Percentiles rank a stretch among this genome's conserved stretches.
Evolutionary conservation across 2,329 filamentous ascomycete genomes (phyloP).

Genomic region (Parafenestella ontariensis): DNA sequence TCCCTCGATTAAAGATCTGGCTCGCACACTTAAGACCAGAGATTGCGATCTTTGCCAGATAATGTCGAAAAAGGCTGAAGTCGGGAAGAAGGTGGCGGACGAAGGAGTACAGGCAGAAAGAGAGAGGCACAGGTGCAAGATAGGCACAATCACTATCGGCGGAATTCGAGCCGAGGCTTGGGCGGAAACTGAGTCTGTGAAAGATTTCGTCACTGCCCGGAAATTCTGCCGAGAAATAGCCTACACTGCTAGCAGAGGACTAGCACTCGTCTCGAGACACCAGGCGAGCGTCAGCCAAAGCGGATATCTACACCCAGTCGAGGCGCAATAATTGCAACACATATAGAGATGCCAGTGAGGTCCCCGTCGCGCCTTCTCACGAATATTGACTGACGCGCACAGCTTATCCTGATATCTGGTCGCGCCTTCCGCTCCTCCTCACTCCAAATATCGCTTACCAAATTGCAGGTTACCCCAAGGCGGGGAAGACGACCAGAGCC

Average conservation of each 20-base stretch:
- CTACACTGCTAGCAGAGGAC: neutral
- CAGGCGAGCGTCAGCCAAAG: neutral
- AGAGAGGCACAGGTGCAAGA: conserved; percentile 3
- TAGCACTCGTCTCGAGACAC: conserved; percentile 24
- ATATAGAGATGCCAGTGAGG: conserved; percentile 37
- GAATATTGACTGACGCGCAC: conserved; percentile 27
- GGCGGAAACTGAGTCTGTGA: conserved; percentile 13
- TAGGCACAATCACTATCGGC: conserved; percentile 12
- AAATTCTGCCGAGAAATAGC: conserved; percentile 25
- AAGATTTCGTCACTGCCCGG: conserved; percentile 23
- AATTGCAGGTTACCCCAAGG: conserved; percentile 69
- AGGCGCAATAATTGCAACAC: neutral
- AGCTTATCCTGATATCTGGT: conserved; percentile 66
- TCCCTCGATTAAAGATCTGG: conserved; percentile 16
- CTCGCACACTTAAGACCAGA: conserved; percentile 18
- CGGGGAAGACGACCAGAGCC: conserved; percentile 68
- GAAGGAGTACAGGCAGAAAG: conserved; percentile 10
- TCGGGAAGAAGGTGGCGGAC: conserved; percentile 3
- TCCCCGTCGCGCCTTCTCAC: conserved; percentile 14
- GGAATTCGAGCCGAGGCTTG: conserved; percentile 28
- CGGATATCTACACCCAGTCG: conserved; percentile 6
- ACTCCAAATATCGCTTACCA: conserved; percentile 54
- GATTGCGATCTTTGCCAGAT: conserved; percentile 7
- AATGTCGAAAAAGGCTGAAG: conserved; percentile 15
- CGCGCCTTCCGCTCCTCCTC: conserved; percentile 9